Percentiles rank a stretch among this genome's conserved stretches.
These are phyloP conservation scores for Proliferodiscus dingleyae DNA, from an alignment of 2,329 filamentous ascomycete species.

Conservation along the genomic window DNA sequence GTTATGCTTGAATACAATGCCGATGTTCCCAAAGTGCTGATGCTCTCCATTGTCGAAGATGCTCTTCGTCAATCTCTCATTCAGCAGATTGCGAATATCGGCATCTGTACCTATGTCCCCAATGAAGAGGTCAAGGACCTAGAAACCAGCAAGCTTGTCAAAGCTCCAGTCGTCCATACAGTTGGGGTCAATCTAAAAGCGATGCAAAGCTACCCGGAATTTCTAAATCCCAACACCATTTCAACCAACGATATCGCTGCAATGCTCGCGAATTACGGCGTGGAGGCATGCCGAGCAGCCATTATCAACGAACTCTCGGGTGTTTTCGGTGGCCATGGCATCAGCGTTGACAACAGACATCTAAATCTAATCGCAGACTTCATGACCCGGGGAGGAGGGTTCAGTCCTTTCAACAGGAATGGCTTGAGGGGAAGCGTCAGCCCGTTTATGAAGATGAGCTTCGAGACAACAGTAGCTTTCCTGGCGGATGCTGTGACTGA, in stretches of 20 bases:
- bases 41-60: slow-evolving; percentile 84
- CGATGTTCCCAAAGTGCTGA: slow-evolving; percentile 80
- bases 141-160: slow-evolving; percentile 43
- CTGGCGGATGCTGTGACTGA: slow-evolving; percentile 88
- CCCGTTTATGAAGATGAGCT: slow-evolving; percentile 98
- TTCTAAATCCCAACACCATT: slow-evolving; percentile 80
- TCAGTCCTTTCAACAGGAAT: slow-evolving; percentile 87
- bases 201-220: slow-evolving; percentile 82
- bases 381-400: slow-evolving; percentile 92
- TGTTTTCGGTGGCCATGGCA: slow-evolving; percentile 88
- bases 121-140: slow-evolving; percentile 50
- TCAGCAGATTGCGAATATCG: slow-evolving; percentile 77
- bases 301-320: slow-evolving; percentile 82
- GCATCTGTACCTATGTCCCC: slow-evolving; percentile 62
- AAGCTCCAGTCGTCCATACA: slow-evolving; percentile 63
- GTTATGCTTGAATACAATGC: slow-evolving; percentile 81
- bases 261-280: slow-evolving; percentile 80
- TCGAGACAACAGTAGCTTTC: slow-evolving; percentile 94
- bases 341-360: slow-evolving; percentile 86
- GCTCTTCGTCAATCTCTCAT: slow-evolving; percentile 76
- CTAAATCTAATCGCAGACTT: slow-evolving; percentile 93
- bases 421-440: slow-evolving; percentile 80
- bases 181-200: slow-evolving; percentile 83
- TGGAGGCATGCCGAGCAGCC: slow-evolving; percentile 82
- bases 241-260: slow-evolving; percentile 90